These are phyloP conservation scores for Serendipita indica DNA, from an alignment of 768 basidiomycete species.

Conservation along the genomic window DNA sequence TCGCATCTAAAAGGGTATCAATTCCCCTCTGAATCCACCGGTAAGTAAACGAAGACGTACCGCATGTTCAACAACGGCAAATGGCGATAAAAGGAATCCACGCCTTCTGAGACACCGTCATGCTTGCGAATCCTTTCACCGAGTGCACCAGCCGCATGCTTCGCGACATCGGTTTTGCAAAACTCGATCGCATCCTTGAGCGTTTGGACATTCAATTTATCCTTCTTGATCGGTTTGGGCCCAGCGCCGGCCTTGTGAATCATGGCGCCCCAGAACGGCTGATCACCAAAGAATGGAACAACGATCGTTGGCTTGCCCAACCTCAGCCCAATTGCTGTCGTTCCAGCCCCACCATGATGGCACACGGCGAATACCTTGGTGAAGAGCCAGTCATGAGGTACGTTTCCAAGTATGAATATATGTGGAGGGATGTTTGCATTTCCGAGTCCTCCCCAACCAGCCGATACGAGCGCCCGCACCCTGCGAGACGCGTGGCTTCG, in stretches of 20 bases:
- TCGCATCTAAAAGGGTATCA: conserved; percentile 28
- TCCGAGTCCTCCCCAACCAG: conserved; percentile 52
- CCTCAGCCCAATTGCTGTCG: conserved; percentile 45
- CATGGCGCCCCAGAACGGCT: conserved; percentile 37
- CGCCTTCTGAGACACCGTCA: conserved; percentile 33
- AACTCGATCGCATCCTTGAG: conserved; percentile 39
- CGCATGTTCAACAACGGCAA: conserved; percentile 47
- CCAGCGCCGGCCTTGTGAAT: conserved; percentile 46
- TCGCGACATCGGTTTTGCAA: conserved; percentile 32
- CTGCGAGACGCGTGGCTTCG: conserved; percentile 39
- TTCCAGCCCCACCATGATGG: conserved; percentile 54
- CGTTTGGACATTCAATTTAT: conserved; percentile 32
- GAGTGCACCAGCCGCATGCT: conserved; percentile 34
- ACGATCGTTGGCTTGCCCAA: conserved; percentile 47
- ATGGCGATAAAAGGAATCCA: conserved; percentile 44
- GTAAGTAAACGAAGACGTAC: conserved; percentile 16
- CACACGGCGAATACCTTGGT: conserved; percentile 43
- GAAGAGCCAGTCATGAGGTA: conserved; percentile 60
- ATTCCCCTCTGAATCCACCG: neutral
- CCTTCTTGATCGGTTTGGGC: conserved; percentile 43
- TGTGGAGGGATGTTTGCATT: conserved; percentile 35
- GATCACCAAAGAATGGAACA: conserved; percentile 27
- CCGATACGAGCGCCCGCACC: conserved; percentile 47
- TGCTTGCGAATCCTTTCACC: conserved; percentile 32
- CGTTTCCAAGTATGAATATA: conserved; percentile 48